Percentiles rank a stretch among this genome's conserved stretches.
phyloP scores from a whole-genome alignment of 2,329 filamentous ascomycete species.

The Microdochium trichocladiopsis region DNA sequence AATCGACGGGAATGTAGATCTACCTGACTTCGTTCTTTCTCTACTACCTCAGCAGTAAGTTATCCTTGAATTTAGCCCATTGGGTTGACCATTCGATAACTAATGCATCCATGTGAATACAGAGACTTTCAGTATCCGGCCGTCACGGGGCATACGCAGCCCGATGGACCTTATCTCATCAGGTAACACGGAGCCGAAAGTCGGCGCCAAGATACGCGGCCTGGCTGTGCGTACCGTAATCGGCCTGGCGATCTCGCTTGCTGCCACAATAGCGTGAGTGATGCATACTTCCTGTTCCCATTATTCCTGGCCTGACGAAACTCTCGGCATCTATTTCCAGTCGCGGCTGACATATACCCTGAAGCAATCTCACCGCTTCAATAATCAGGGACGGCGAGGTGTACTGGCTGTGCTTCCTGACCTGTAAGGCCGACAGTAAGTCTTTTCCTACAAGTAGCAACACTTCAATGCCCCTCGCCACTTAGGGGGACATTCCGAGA shows the following conservation, averaged over 20 bases:
- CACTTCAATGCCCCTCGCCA: no score
- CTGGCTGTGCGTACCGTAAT: neutral
- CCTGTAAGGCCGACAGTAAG: neutral
- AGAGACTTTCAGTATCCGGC: neutral
- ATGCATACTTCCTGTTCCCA: no score
- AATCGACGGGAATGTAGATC: neutral
- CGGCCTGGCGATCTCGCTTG: neutral
- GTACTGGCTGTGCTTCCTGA: neutral
- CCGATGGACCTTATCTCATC: neutral
- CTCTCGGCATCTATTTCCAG: no score
- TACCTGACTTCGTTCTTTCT: neutral
- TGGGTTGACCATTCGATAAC: neutral
- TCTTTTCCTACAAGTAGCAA: neutral
- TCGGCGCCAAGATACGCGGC: neutral
- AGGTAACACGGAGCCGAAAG: neutral
- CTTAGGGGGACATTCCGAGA: no score
- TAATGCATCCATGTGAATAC: neutral
- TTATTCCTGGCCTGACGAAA: no score
- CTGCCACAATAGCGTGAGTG: neutral
- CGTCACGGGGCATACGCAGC: neutral
- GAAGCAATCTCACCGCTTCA: neutral
- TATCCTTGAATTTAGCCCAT: neutral
- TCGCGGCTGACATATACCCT: neutral
- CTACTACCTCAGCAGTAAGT: neutral
- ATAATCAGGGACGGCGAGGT: neutral